Evolutionary conservation across 305 asterid genomes (phyloP), one percentile per base, ranked within the genome.

Genomic region (Solanum hybrid): DNA sequence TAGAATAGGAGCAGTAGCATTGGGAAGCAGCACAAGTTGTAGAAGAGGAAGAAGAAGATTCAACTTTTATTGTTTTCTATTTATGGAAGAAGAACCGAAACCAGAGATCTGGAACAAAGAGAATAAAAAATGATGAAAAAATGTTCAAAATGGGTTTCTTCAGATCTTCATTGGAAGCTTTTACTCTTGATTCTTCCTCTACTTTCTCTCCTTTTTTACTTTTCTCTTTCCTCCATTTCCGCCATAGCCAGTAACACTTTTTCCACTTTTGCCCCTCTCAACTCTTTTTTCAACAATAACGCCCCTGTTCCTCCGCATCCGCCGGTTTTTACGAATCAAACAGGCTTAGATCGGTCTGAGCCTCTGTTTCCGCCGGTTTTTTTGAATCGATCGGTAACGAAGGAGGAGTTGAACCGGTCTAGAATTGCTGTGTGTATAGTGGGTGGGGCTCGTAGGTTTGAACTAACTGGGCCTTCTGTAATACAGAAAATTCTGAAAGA

Each of bases 381-480:
- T 31, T 36, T 35, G 32, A n/a, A 27, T 85, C 51, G 38, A 84
- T 20, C 72, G 31, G 60, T 20, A 14, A 14, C 12, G 64, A 86
- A 88, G 81, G 89, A 46, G 22, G 93, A 91, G 89, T 75, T 92
- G 71, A 90, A 89, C 10, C 88, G 92, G 88, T 87, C 97, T 72
- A 93, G 94, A 88, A 96, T 96, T 20, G 99, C 98, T 24, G 98
- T 97, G 5, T 97, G 99, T 86, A 92, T 96, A 92, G 99, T 97
- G 38, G 99, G 99, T 34, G 99, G 99, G 81, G 99, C 99, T 37
- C 92, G 99, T 76, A 94, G 99, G 32, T 97, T 97, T 90, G 99
- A 96, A 93, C 95, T 97, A 37, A 94, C 99, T 26, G 98, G 99
- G 5, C 97, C 99, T 22, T 97, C 99, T 84, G 95, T 97, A 64